Conservation (phyloP, 495 filamentous ascomycete species). For the Penicillium silybi region DNA sequence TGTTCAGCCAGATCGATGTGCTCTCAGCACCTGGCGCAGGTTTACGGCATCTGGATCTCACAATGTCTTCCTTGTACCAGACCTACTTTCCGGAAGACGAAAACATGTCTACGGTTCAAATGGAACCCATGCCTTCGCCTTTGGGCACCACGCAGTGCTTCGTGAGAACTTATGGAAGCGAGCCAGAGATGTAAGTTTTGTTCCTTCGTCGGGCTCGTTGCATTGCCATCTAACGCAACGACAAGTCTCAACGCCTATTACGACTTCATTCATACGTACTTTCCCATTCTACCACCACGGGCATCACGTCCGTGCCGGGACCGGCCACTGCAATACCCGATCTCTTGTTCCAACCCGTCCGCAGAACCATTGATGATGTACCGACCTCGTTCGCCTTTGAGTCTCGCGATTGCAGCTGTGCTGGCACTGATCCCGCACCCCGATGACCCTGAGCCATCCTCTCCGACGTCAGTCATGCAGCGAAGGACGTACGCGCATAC, state of each 20-base stretch:
- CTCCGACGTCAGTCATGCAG: conserved; percentile 39
- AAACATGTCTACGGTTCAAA: conserved; percentile 22
- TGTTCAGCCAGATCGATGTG: conserved; percentile 44
- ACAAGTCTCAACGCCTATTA: conserved; percentile 57
- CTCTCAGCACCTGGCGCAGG: conserved; percentile 43
- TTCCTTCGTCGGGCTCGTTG: not conserved
- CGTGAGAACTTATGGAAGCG: conserved; percentile 41
- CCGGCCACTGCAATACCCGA: conserved; percentile 39
- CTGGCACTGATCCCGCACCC: conserved; percentile 54
- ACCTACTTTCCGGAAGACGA: conserved; percentile 30
- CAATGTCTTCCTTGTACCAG: conserved; percentile 36
- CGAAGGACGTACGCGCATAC: conserved; percentile 53
- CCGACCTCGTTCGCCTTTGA: conserved; percentile 50
- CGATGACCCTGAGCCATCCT: conserved; percentile 43
- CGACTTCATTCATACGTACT: conserved; percentile 55
- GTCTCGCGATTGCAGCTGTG: conserved; percentile 53
- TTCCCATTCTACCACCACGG: conserved; percentile 55
- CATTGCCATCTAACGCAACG: conserved; percentile 15
- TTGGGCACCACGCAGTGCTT: conserved; percentile 24
- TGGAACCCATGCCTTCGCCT: conserved; percentile 33
- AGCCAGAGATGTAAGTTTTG: conserved; percentile 38
- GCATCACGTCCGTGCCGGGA: conserved; percentile 39
- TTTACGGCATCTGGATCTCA: conserved; percentile 38
- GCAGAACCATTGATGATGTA: conserved; percentile 38
- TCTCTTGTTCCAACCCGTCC: conserved; percentile 41